These are phyloP conservation scores for Cucurbita argyrosperma DNA, from an alignment of 306 rosid species.

Conservation along the genomic window DNA sequence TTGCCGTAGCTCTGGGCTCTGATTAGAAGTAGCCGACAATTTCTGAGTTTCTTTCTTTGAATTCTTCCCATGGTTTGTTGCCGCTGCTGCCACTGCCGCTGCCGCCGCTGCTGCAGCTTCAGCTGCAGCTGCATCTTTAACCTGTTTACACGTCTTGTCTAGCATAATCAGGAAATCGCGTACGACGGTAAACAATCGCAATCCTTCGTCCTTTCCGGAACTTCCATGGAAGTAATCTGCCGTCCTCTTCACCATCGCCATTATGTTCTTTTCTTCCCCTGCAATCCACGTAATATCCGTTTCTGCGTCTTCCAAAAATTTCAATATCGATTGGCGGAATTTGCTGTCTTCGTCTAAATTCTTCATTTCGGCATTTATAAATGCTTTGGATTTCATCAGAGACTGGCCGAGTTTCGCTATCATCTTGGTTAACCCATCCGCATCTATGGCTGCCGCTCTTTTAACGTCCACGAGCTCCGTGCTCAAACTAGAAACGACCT, in stretches of 20 bases:
- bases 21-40: slow-evolving; percentile 9
- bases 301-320: slow-evolving; percentile 37
- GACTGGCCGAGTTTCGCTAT: slow-evolving; percentile 37
- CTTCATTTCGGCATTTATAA: slow-evolving; percentile 39
- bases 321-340: slow-evolving; percentile 20
- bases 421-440: slow-evolving; percentile 27
- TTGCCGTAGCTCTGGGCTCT: slow-evolving; percentile 22
- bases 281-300: slow-evolving; percentile 27
- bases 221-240: slow-evolving; percentile 83
- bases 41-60: slow-evolving; percentile 30
- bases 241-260: slow-evolving; percentile 52
- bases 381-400: slow-evolving; percentile 18
- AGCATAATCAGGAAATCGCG: slow-evolving; percentile 69
- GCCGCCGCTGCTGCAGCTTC: no score
- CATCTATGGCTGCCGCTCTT: slow-evolving; percentile 63
- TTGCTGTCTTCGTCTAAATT: slow-evolving; percentile 35
- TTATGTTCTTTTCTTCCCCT: slow-evolving; percentile 67
- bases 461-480: slow-evolving; percentile 46
- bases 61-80: slow-evolving; percentile 16
- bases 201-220: slow-evolving; percentile 77
- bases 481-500: slow-evolving; percentile 51
- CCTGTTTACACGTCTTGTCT: slow-evolving; percentile 64
- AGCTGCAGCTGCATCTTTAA: slow-evolving; percentile 11
- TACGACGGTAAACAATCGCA: slow-evolving; percentile 51
- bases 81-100: background rate